phyloP scores from a whole-genome alignment of 164 flowering plant genomes.

The Tinospora cordifolia region DNA sequence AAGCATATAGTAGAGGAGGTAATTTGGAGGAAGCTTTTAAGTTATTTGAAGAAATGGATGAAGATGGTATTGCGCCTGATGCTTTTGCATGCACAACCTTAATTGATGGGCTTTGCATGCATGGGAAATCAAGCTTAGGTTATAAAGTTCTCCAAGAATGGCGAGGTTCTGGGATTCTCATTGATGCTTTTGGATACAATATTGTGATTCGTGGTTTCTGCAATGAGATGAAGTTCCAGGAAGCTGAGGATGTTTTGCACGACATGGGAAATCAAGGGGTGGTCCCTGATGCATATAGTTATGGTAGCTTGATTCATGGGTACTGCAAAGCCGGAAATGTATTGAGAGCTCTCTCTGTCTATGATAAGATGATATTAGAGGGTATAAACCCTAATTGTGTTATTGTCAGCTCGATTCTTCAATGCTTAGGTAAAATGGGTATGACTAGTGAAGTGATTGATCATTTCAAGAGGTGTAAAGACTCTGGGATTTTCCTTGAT shows the following conservation, averaged over 20 bases:
- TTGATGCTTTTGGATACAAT: constrained; percentile 38
- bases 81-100: constrained; percentile 35
- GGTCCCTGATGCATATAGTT: constrained; percentile 35
- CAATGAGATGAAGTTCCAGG: constrained; percentile 39
- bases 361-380: constrained; percentile 37
- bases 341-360: constrained; percentile 33
- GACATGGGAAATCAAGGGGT: constrained; percentile 45
- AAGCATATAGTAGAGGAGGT: constrained; percentile 46
- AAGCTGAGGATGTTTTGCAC: constrained; percentile 48
- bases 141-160: constrained; percentile 34
- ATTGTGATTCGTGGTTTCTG: constrained; percentile 61
- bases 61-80: constrained; percentile 38
- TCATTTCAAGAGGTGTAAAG: constrained; percentile 32
- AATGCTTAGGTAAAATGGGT: constrained; percentile 42
- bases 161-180: constrained; percentile 21
- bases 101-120: constrained; percentile 53
- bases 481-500: constrained; percentile 48
- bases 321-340: constrained; percentile 38
- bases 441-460: constrained; percentile 32
- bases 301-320: constrained; percentile 40
- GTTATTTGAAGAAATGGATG: constrained; percentile 46
- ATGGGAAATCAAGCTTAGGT: constrained; percentile 29
- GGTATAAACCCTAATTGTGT: constrained; percentile 57
- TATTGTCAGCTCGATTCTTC: constrained; percentile 45
- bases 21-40: constrained; percentile 37